Percentiles rank a stretch among this genome's conserved stretches.
phyloP scores from a whole-genome alignment of 2,329 filamentous ascomycete genomes.

The Bipolaris bicolor region DNA sequence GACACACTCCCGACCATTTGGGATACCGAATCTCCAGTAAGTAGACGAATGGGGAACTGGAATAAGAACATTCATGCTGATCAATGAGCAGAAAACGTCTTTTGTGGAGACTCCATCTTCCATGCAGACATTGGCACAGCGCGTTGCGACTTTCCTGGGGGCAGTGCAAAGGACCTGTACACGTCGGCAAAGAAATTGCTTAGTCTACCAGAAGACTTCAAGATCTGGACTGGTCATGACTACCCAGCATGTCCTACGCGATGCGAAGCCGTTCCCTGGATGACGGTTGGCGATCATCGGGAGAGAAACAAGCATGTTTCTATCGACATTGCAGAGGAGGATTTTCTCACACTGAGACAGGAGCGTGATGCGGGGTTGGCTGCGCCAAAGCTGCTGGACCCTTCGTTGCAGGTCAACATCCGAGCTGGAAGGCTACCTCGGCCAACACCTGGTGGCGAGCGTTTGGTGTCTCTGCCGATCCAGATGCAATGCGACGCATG shows the following conservation, averaged over 20 bases:
- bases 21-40: constrained; percentile 61
- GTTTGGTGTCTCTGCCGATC: constrained; percentile 15
- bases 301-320: constrained; percentile 46
- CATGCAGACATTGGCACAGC: constrained; percentile 44
- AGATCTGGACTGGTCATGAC: constrained; percentile 47
- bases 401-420: constrained; percentile 50
- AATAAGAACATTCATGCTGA: neutral
- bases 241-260: constrained; percentile 35
- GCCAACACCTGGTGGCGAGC: constrained; percentile 4
- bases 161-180: constrained; percentile 36
- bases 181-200: constrained; percentile 38
- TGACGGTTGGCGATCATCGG: constrained; percentile 47
- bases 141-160: constrained; percentile 47
- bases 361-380: constrained; percentile 39
- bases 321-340: constrained; percentile 29
- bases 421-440: constrained; percentile 46
- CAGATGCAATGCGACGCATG: constrained; percentile 2
- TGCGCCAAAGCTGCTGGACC: constrained; percentile 47
- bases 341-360: constrained; percentile 44
- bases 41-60: neutral
- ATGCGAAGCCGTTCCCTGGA: constrained; percentile 33
- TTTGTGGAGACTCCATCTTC: constrained; percentile 48
- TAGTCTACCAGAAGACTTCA: constrained; percentile 33
- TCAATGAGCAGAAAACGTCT: constrained; percentile 35
- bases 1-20: constrained; percentile 66